Evolutionary conservation across 495 filamentous ascomycete genomes (phyloP).

Genomic region (Aspergillus panamensis): DNA sequence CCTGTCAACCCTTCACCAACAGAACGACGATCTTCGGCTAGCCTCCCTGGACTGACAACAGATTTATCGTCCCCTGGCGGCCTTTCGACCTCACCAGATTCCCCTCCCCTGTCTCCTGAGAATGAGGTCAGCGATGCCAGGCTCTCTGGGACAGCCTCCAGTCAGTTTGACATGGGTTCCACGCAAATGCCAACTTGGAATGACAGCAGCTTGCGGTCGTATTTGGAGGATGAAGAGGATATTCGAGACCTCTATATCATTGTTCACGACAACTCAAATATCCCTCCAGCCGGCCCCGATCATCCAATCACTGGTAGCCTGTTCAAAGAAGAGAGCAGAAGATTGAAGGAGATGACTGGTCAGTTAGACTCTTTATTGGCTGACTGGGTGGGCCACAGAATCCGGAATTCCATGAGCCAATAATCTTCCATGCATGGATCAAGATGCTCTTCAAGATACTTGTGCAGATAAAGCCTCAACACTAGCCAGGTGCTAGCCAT

Average conservation of each 20-base stretch:
- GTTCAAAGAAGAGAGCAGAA: constrained; percentile 80
- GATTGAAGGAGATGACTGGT: constrained; percentile 76
- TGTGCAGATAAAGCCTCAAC: not conserved
- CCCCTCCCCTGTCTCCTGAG: constrained; percentile 64
- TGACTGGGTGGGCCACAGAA: constrained; percentile 69
- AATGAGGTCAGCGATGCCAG: constrained; percentile 44
- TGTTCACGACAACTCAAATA: constrained; percentile 83
- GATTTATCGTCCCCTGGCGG: constrained; percentile 65
- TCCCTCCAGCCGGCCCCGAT: constrained; percentile 69
- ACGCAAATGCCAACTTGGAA: constrained; percentile 64
- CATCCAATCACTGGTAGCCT: constrained; percentile 79
- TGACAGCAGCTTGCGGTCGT: constrained; percentile 77
- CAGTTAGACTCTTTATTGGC: constrained; percentile 83
- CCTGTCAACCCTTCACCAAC: constrained; percentile 66
- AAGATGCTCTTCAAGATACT: not conserved
- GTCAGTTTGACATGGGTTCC: constrained; percentile 42
- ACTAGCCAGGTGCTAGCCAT: constrained; percentile 24
- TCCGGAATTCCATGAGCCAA: constrained; percentile 21
- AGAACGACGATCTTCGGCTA: constrained; percentile 29
- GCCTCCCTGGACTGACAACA: constrained; percentile 56
- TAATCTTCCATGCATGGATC: constrained; percentile 3
- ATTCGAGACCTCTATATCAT: constrained; percentile 87
- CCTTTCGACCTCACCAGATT: constrained; percentile 54
- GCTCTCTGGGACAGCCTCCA: constrained; percentile 30
- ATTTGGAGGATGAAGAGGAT: constrained; percentile 88